Percentiles rank a stretch among this genome's conserved stretches.
Evolutionary conservation across 805 yeast species (phyloP).

Genomic region (Starmerella stellata): DNA sequence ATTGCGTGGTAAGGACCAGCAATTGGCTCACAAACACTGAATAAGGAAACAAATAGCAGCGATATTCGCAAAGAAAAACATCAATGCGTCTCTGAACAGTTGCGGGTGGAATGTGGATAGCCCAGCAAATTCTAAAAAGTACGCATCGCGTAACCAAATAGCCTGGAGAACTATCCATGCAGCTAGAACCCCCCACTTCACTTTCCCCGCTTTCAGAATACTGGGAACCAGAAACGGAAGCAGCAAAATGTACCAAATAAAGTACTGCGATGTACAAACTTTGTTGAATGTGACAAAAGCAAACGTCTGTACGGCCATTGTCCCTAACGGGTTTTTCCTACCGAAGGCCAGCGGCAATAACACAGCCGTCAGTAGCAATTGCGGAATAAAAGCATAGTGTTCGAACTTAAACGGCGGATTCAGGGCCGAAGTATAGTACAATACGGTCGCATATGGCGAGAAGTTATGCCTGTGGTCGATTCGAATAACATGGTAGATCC

Average conservation of each 20-base stretch:
- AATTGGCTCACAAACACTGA: not conserved
- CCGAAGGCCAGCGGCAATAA: slow-evolving; percentile 39
- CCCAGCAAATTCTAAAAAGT: slow-evolving; percentile 65
- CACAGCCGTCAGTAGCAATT: slow-evolving; percentile 40
- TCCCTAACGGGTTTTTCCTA: slow-evolving; percentile 29
- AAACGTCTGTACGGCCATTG: slow-evolving; percentile 59
- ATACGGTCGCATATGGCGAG: slow-evolving; percentile 60
- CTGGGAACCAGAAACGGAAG: slow-evolving; percentile 51
- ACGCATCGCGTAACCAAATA: slow-evolving; percentile 63
- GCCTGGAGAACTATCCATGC: slow-evolving; percentile 62
- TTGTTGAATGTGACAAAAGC: slow-evolving; percentile 63
- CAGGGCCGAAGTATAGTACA: slow-evolving; percentile 26
- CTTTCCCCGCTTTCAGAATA: slow-evolving; percentile 24
- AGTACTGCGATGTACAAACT: slow-evolving; percentile 86
- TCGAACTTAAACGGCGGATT: slow-evolving; percentile 19
- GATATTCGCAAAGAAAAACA: slow-evolving; percentile 45
- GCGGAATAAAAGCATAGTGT: slow-evolving; percentile 65
- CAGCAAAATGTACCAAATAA: slow-evolving; percentile 80
- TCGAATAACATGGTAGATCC: slow-evolving; percentile 63
- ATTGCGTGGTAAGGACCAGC: not conserved
- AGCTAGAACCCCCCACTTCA: slow-evolving; percentile 20
- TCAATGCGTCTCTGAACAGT: slow-evolving; percentile 35
- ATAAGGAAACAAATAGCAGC: slow-evolving; percentile 28
- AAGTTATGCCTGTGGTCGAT: slow-evolving; percentile 92
- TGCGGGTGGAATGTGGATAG: slow-evolving; percentile 41